A percentile compares a stretch with the other conserved stretches of the same genome.
phyloP scores from a whole-genome alignment of 2,329 filamentous ascomycete genomes.

The Kalmusia sp. region DNA sequence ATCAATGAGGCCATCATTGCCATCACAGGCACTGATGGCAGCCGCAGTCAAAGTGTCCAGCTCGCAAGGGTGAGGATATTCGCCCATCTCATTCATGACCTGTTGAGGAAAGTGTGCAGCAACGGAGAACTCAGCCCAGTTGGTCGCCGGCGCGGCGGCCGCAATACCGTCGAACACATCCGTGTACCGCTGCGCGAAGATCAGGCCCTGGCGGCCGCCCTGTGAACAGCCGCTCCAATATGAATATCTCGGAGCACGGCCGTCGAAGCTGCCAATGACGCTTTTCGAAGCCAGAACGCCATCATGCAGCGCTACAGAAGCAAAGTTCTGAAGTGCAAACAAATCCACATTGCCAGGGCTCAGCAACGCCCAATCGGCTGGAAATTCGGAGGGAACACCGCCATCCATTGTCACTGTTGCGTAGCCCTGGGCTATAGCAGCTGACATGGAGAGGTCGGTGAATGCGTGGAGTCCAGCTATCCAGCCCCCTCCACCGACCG shows the following conservation, averaged over 20 bases:
- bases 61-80: conserved; percentile 26
- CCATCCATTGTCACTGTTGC: conserved; percentile 25
- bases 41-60: conserved; percentile 22
- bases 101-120: conserved; percentile 17
- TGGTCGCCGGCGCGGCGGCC: conserved; percentile 35
- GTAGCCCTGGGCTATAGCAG: conserved; percentile 25
- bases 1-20: conserved; percentile 27
- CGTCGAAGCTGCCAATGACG: conserved; percentile 33
- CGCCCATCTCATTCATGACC: conserved; percentile 23
- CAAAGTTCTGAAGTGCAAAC: conserved; percentile 42
- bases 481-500: no score
- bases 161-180: conserved; percentile 38
- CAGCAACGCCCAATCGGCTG: conserved; percentile 22
- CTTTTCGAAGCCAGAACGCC: background rate
- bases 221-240: conserved; percentile 43
- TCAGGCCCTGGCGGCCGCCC: conserved; percentile 40
- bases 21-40: conserved; percentile 29
- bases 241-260: conserved; percentile 28
- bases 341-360: conserved; percentile 33
- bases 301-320: conserved; percentile 42
- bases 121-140: conserved; percentile 16
- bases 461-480: no score
- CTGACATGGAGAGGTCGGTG: no score
- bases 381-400: conserved; percentile 8
- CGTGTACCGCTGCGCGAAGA: conserved; percentile 40